Conservation (phyloP, 2,329 filamentous ascomycete species). For the Stromatinia cepivora region DNA sequence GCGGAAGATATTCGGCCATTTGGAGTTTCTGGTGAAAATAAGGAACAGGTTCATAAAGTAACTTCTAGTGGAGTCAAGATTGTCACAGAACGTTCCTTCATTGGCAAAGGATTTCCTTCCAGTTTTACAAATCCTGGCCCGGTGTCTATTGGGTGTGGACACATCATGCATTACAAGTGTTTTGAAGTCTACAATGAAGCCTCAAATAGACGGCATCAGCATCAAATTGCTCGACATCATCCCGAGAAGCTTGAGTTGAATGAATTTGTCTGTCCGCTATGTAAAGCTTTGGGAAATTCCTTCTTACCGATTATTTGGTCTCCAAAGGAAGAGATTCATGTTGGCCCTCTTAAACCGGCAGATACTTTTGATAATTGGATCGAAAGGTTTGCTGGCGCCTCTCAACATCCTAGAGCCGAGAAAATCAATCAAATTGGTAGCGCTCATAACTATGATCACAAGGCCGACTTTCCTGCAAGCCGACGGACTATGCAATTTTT, state of each 20-base stretch:
- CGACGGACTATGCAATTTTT: constrained; percentile 32
- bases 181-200: constrained; percentile 90
- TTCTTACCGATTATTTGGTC: constrained; percentile 97
- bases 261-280: constrained; percentile 95
- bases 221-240: constrained; percentile 92
- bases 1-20: constrained; percentile 84
- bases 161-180: constrained; percentile 97
- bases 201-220: constrained; percentile 77
- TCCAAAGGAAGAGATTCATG: constrained; percentile 80
- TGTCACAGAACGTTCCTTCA: constrained; percentile 71
- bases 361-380: constrained; percentile 56
- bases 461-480: constrained; percentile 21
- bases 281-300: constrained; percentile 92
- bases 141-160: constrained; percentile 87
- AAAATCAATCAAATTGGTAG: constrained; percentile 26
- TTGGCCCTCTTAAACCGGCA: constrained; percentile 65
- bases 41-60: constrained; percentile 72
- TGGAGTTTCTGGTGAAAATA: constrained; percentile 86
- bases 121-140: constrained; percentile 68
- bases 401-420: constrained; percentile 22
- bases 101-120: constrained; percentile 86
- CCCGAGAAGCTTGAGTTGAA: constrained; percentile 77
- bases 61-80: constrained; percentile 71
- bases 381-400: constrained; percentile 23
- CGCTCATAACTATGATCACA: constrained; percentile 16